A percentile compares a stretch with the other conserved stretches of the same genome.
Evolutionary conservation across 176 grass and related monocot species (phyloP).

Genomic region (Eleusine indica): DNA sequence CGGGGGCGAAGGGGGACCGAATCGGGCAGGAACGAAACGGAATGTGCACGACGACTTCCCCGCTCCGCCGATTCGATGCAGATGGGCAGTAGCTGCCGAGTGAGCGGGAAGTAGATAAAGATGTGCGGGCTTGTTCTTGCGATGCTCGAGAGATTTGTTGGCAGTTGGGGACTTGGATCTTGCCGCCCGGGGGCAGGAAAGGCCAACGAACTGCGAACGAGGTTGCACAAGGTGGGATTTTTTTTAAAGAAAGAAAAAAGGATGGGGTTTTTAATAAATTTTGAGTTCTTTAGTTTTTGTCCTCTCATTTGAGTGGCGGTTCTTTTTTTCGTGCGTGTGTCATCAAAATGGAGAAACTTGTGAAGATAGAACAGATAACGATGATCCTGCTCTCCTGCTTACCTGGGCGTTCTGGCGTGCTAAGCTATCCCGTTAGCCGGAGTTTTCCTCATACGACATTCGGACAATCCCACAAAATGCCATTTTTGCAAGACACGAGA

Average conservation of each 20-base stretch:
- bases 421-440: background rate
- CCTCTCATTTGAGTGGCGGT: slow-evolving; percentile 36
- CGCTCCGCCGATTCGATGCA: slow-evolving; percentile 11
- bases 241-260: background rate
- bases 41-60: slow-evolving; percentile 13
- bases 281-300: slow-evolving; percentile 21
- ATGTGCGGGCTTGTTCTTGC: slow-evolving; percentile 42
- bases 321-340: background rate
- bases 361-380: background rate
- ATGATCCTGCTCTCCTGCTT: background rate
- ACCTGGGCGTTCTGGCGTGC: background rate
- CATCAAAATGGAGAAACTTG: background rate
- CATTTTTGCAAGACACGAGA: background rate
- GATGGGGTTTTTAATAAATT: background rate
- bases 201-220: slow-evolving; percentile 45
- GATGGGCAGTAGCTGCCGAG: slow-evolving; percentile 10
- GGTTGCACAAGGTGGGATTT: slow-evolving; percentile 43
- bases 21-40: slow-evolving; percentile 14
- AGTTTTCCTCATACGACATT: background rate
- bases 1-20: background rate
- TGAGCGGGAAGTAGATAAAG: slow-evolving; percentile 1
- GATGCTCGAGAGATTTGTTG: slow-evolving; percentile 21
- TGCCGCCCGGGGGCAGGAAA: slow-evolving; percentile 38
- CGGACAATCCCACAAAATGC: background rate
- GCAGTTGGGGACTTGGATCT: slow-evolving; percentile 37